phyloP scores from a whole-genome alignment of 345 rosid species.

The Clarkia xantiana region DNA sequence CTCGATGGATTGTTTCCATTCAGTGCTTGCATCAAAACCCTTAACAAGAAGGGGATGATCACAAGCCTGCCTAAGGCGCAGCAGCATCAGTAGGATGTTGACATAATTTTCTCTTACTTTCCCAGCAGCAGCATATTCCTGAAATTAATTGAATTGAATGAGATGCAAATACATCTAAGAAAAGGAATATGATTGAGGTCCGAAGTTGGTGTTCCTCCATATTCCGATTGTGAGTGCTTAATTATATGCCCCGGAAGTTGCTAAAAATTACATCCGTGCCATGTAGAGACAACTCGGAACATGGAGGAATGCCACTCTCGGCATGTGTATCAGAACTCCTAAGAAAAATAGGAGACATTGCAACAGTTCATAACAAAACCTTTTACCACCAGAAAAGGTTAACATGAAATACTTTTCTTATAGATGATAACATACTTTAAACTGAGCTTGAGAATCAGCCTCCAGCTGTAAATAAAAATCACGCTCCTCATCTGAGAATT shows the following conservation, averaged over 20 bases:
- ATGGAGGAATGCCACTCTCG: too few relatives aligned
- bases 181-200: too few relatives aligned
- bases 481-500: conserved; percentile 71
- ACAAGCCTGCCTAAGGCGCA: conserved; percentile 98
- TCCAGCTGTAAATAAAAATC: conserved; percentile 73
- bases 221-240: too few relatives aligned
- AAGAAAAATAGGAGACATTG: neutral
- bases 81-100: conserved; percentile 87
- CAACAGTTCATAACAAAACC: neutral
- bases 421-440: conserved; percentile 30
- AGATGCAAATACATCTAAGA: neutral
- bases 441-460: conserved; percentile 74
- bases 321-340: too few relatives aligned
- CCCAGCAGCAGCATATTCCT: conserved; percentile 99
- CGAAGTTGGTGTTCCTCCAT: too few relatives aligned
- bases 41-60: conserved; percentile 95
- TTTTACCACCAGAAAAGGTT: too few relatives aligned
- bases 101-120: conserved; percentile 92
- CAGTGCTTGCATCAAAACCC: conserved; percentile 45
- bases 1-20: conserved; percentile 44
- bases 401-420: too few relatives aligned
- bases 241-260: too few relatives aligned
- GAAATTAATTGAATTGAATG: conserved; percentile 1
- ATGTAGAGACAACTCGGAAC: too few relatives aligned
- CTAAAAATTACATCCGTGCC: too few relatives aligned